Evolutionary conservation across 305 asterid genomes (phyloP), one percentile per base, ranked within the genome.

Genomic region (Rubia tinctorum): DNA sequence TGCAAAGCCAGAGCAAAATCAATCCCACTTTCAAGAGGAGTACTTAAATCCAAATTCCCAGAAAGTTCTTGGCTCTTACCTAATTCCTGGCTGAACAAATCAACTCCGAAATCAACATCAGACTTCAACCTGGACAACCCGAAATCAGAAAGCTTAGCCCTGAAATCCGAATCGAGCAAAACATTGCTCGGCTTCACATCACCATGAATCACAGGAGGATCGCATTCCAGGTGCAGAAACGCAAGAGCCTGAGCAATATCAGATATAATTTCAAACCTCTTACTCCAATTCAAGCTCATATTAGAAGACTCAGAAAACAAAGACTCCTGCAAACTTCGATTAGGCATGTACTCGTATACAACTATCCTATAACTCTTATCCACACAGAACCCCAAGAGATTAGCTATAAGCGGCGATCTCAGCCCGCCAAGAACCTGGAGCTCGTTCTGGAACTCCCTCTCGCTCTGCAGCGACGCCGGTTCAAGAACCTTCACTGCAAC

Each of bases 171-270:
- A 81, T 89, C 99, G 65, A 94, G 95, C 81, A 94, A 76, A 81
- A 92, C 99, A 79, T 94, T 94, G 78, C 98, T 89, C 18, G 99
- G 99, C 86, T 94, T 94, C 53, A 94, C 96, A 87, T 94, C 98
- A 17, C 99, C 97, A 79, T 94, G 99, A 69, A 94, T 88, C 59
- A 94, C 97, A 8, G 99, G 87, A 3, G 99, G 99, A 22, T 90
- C 93, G 76, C 99, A 94, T 65, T 92, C 97, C 68, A 80, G 88
- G 55, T 94, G 99, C 83, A 94, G 80, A 80, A 88, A 90, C 27
- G 91, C 84, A 75, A 94, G 80, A 6, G 99, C 99, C 75, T 81
- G 89, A 7, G 97, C 90, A 76, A 94, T 79, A 84, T 90, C 89
- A 75, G 85, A 90, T 62, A 94, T 85, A 40, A 90, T 77, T 58